Percentiles rank a stretch among this genome's conserved stretches.
phyloP scores from a whole-genome alignment of 805 yeast genomes.

The Starmerella potacharoeniae region DNA sequence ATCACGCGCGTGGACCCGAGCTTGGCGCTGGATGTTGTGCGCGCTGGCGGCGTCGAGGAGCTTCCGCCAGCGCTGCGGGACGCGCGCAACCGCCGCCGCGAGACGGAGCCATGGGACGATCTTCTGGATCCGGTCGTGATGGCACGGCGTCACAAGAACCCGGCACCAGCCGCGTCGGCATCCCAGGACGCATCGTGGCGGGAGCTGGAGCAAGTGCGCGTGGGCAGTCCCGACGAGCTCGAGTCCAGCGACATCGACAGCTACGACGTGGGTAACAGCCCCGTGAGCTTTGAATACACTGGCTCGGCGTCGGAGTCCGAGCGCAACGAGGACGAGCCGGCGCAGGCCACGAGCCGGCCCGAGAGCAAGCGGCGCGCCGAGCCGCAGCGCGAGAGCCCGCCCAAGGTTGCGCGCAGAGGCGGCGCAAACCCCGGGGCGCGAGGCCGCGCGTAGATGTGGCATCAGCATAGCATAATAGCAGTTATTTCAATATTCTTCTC shows the following conservation, averaged over 20 bases:
- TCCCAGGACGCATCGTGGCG: background rate
- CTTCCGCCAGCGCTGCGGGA: background rate
- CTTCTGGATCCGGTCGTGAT: background rate
- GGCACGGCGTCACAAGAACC: background rate
- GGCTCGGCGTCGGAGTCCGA: background rate
- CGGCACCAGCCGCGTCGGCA: background rate
- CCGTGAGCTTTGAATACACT: no score
- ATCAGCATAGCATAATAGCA: no score
- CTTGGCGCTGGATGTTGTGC: conserved; percentile 75
- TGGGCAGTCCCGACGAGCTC: background rate
- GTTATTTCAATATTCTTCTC: no score
- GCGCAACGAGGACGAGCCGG: background rate
- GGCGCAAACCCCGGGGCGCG: background rate
- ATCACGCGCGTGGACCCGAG: conserved; percentile 58
- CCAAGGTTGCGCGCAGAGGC: background rate
- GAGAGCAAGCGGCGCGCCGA: background rate
- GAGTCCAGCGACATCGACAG: background rate
- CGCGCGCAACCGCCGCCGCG: background rate
- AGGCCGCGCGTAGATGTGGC: background rate
- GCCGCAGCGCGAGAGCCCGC: background rate
- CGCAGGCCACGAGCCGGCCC: background rate
- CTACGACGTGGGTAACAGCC: background rate
- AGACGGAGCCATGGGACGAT: background rate
- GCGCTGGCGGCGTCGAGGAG: background rate
- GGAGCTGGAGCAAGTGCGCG: background rate